A percentile compares a stretch with the other conserved stretches of the same genome.
Conservation (phyloP, 169 alveolate species). For the Plasmodium knowlesi region DNA sequence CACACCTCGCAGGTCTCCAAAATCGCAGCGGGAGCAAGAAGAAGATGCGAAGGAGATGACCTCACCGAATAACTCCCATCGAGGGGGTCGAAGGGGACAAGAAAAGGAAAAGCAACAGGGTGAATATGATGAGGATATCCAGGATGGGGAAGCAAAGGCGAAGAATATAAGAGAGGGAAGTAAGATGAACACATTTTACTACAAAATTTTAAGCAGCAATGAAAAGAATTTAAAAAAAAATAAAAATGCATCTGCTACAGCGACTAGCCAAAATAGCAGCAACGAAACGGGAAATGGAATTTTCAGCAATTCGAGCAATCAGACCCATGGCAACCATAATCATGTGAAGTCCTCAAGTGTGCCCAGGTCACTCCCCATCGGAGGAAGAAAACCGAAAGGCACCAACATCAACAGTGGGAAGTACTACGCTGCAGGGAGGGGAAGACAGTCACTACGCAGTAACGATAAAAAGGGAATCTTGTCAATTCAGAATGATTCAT, state of each 20-base stretch:
- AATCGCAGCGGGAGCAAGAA: not conserved
- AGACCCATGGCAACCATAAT: not conserved
- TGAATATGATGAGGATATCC: not conserved
- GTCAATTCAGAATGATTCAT: not conserved
- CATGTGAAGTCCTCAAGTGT: not conserved
- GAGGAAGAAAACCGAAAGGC: not conserved
- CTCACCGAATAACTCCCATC: not conserved
- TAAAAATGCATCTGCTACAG: not conserved
- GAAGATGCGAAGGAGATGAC: slow-evolving; percentile 23
- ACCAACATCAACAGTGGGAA: not conserved
- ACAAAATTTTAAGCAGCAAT: slow-evolving; percentile 47
- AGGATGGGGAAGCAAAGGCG: not conserved
- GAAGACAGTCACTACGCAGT: not conserved
- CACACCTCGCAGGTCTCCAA: not conserved
- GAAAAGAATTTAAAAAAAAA: slow-evolving; percentile 14
- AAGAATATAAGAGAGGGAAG: not conserved
- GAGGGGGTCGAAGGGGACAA: not conserved
- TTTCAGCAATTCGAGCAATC: not conserved
- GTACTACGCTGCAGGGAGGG: not conserved
- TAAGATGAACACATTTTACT: slow-evolving; percentile 31
- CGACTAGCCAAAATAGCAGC: not conserved
- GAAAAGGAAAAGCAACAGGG: not conserved
- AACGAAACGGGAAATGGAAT: slow-evolving; percentile 3
- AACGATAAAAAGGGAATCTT: not conserved
- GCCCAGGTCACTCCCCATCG: not conserved